Evolutionary conservation across 768 basidiomycete genomes (phyloP), one percentile per base, ranked within the genome.

Genomic region (Leccinum broughii): DNA sequence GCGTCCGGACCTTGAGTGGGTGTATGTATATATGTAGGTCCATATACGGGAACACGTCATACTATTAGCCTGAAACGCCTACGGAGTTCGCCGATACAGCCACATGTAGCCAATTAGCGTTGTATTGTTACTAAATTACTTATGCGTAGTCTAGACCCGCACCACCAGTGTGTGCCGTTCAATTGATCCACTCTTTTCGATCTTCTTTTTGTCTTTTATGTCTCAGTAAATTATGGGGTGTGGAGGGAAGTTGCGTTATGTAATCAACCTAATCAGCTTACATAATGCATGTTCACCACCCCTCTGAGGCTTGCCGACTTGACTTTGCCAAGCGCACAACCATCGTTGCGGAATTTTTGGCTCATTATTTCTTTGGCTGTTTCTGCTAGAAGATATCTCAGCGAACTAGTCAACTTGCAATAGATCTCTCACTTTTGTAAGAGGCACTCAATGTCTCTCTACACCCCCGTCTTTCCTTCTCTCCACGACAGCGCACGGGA

Each of bases 391-490:
- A 4, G 15, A 51, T 13, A 20, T 51, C 22, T 52, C 6, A 24
- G 26, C 20, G 13, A 32, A 20, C 35, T 46, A 20, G 22, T 35
- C n/a, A 8, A 26, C 15, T 51, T 57, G 11, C 15, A 35, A 48
- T 51, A 39, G 11, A n/a, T 24, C 14, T 55, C 44, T 59, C 52
- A 20, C 20, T 26, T 50, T 50, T 32, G 34, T 22, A 26, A 56
- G 51, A 32, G 58, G 39, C 51, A 28, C 17, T 22, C 48, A 49
- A 75, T 75, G 74, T 75, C 74, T 44, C 68, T 75, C 11, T 76
- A 75, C 61, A 75, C 74, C 1, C 74, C 74, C 49, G 61, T 75
- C 7, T 75, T 75, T 30, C 75, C 74, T 9, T 50, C 73, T 13
- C 55, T 63, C 17, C 65, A 55, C 34, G 53, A 53, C 41, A 22